A percentile compares a stretch with the other conserved stretches of the same genome.
Conservation (phyloP, 129 eudicot genomes). For the Tanacetum coccineum region DNA sequence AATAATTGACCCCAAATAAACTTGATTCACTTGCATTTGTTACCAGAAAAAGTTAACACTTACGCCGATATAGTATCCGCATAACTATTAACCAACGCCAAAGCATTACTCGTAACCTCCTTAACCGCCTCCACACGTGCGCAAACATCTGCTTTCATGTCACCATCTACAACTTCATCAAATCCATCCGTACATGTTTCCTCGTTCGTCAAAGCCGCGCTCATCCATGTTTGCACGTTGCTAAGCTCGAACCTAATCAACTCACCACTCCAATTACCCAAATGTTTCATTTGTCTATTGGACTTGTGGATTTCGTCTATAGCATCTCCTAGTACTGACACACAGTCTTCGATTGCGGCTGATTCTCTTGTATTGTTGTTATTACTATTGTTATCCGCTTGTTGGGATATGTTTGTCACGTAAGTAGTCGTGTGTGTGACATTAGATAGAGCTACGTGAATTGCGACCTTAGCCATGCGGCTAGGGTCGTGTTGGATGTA, state of each 20-base stretch:
- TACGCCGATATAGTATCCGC: conserved; percentile 20
- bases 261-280: conserved; percentile 37
- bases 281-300: conserved; percentile 46
- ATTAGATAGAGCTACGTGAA: conserved; percentile 52
- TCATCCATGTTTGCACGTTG: conserved; percentile 95
- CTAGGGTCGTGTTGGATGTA: conserved; percentile 45
- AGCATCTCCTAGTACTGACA: conserved; percentile 49
- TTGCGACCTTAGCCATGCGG: conserved; percentile 53
- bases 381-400: conserved; percentile 26
- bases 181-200: conserved; percentile 90
- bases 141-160: conserved; percentile 48
- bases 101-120: conserved; percentile 73
- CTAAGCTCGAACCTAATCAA: conserved; percentile 68
- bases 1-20: conserved; percentile 16
- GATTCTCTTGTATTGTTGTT: conserved; percentile 38
- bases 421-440: conserved; percentile 43
- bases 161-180: conserved; percentile 38
- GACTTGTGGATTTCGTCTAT: conserved; percentile 56
- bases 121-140: conserved; percentile 37
- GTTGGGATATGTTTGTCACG: conserved; percentile 47
- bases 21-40: conserved; percentile 4
- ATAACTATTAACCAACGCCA: conserved; percentile 69
- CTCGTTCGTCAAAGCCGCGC: conserved; percentile 86
- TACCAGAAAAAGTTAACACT: neutral
- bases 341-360: conserved; percentile 65